Evolutionary conservation across 1,284 basidiomycete genomes (phyloP).

Genomic region (Tylopilus sp.): DNA sequence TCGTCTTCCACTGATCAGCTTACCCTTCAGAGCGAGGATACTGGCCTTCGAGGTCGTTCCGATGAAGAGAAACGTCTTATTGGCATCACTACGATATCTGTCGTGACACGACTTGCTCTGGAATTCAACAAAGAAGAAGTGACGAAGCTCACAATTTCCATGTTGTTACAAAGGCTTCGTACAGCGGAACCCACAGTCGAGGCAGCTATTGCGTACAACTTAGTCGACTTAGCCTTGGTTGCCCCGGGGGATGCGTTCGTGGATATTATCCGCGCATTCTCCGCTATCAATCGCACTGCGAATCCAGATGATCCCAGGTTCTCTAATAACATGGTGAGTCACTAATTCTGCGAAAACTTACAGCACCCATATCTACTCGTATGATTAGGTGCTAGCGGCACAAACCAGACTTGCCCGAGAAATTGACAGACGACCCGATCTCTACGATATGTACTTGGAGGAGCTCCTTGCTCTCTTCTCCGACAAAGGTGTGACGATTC

Average conservation of each 20-base stretch:
- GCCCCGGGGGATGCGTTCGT: conserved; percentile 76
- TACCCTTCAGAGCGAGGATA: conserved; percentile 36
- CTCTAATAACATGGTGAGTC: conserved; percentile 76
- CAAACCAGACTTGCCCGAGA: conserved; percentile 86
- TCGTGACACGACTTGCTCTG: conserved; percentile 78
- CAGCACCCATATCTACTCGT: not conserved
- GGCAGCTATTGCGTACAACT: conserved; percentile 86
- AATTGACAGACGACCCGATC: conserved; percentile 64
- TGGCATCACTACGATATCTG: conserved; percentile 87
- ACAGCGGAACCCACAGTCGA: conserved; percentile 84
- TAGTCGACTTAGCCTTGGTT: conserved; percentile 84
- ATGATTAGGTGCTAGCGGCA: conserved; percentile 69
- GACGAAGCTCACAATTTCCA: conserved; percentile 82
- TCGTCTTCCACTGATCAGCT: conserved; percentile 40
- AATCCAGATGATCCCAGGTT: conserved; percentile 83
- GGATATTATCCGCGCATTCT: conserved; percentile 85
- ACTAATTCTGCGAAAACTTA: not conserved
- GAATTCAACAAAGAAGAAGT: conserved; percentile 84
- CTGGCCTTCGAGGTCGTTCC: conserved; percentile 59
- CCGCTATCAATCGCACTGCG: conserved; percentile 78
- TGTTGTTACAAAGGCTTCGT: conserved; percentile 86
- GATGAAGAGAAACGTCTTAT: conserved; percentile 85
- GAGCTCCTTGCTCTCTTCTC: conserved; percentile 85
- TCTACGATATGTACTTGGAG: conserved; percentile 77
- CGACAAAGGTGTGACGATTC: conserved; percentile 90